Base-by-base conservation (phyloP, 495 filamentous ascomycete genomes). In the Neurospora sublineolata region DNA sequence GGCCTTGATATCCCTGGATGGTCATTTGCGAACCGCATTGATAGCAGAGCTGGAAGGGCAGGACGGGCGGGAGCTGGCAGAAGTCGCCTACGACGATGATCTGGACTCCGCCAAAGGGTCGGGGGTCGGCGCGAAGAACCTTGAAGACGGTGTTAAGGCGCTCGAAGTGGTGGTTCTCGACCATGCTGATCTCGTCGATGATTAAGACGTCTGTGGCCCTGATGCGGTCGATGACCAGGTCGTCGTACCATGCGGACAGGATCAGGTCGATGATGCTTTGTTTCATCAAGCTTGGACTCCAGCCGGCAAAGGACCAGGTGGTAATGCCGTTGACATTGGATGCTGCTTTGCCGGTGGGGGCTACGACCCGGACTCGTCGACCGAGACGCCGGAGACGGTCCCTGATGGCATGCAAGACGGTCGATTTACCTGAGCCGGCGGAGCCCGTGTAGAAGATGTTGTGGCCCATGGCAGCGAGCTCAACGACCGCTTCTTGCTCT, bases 1-100 rank as follows among this genome's bases (percentile, higher is more conserved):
- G 39, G 39, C 39, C 39, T 40, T 40, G 39, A 16, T 16, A 16
- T 5, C 39, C 39, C 39, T 16, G 12, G 5, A 16, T 40, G 12
- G 39, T 40, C 39, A 40, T 40, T 16, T 40, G 12, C 4, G 39
- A 40, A 40, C 39, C 39, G 39, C 39, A 40, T 40, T 40, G 39
- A 12, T 97, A 38, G 88, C 91, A 84, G 91, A 95, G 75, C 87
- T 92, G 36, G 87, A 85, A 86, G 7, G 95, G 94, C 33, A 91
- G 93, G 12, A 99, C 93, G 0, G 94, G 94, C 0, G 95, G 94
- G 18, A 99, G 80, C 77, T 99, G 95, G 78, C 96, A 97, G 79
- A 97, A 99, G 80, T 99, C 95, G 0, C 95, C 95, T 0, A 94
- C 97, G 36, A 97, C 91, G 37, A 99, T 87, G 39, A 99, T 84